Percentiles rank a stretch among this genome's conserved stretches.
These are phyloP conservation scores for Aquilaria sinensis DNA, from an alignment of 345 rosid species.

Conservation along the genomic window DNA sequence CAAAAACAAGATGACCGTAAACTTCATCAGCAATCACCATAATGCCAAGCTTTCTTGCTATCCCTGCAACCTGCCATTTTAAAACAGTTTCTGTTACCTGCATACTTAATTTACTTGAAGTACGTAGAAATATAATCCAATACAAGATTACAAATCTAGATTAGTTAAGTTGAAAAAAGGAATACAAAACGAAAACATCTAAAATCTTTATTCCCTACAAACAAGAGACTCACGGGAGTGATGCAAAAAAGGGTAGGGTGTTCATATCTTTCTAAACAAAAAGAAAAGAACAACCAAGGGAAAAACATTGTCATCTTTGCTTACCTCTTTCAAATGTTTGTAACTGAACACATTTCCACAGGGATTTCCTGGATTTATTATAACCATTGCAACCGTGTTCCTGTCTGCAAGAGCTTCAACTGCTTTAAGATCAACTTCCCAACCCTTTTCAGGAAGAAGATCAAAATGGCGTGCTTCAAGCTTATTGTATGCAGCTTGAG, in stretches of 20 bases:
- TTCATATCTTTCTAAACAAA: neutral
- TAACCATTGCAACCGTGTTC: constrained; percentile 53
- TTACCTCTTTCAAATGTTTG: constrained; percentile 49
- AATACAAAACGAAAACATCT: no score
- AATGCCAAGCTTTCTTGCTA: constrained; percentile 53
- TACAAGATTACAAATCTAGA: no score
- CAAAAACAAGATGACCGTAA: constrained; percentile 47
- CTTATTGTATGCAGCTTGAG: constrained; percentile 26
- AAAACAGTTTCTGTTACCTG: neutral
- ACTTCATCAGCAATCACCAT: constrained; percentile 72
- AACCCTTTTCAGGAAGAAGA: constrained; percentile 57
- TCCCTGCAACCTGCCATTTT: constrained; percentile 43
- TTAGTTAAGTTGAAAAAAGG: no score
- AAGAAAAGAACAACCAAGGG: neutral
- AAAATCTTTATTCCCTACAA: no score
- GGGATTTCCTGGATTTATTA: constrained; percentile 64
- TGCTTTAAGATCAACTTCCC: constrained; percentile 61
- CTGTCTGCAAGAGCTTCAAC: constrained; percentile 55
- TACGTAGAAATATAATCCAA: no score
- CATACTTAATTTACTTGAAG: no score
- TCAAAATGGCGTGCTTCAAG: constrained; percentile 58
- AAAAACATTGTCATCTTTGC: neutral
- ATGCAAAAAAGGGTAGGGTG: no score
- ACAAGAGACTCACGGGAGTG: no score
- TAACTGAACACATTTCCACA: constrained; percentile 54